Evolutionary conservation across 2,329 filamentous ascomycete genomes (phyloP).

Genomic region (Epichloe festucae): DNA sequence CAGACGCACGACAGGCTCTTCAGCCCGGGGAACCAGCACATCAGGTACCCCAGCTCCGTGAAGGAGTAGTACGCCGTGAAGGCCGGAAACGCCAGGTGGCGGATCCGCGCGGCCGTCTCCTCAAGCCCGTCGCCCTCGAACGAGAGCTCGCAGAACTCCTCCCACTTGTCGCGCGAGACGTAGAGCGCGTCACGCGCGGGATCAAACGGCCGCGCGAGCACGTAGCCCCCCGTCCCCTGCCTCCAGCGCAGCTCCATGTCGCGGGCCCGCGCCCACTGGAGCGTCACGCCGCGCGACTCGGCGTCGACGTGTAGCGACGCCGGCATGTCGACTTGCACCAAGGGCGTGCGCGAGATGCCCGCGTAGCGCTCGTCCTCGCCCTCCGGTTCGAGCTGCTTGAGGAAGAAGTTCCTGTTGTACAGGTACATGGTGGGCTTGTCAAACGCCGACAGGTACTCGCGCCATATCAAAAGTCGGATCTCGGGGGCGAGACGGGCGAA

Average conservation of each 20-base stretch:
- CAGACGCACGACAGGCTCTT: neutral
- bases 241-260: no score
- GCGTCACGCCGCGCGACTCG: no score
- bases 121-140: neutral
- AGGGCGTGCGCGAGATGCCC: no score
- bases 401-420: slow-evolving; percentile 9
- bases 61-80: slow-evolving; percentile 15
- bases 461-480: no score
- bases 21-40: slow-evolving; percentile 11
- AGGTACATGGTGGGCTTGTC: slow-evolving; percentile 8
- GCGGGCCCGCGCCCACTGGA: no score
- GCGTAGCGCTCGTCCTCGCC: slow-evolving; percentile 1
- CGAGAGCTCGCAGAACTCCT: slow-evolving; percentile 7
- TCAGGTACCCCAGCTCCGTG: slow-evolving; percentile 5
- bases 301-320: no score
- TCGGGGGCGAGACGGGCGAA: no score
- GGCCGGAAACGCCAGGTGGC: slow-evolving; percentile 14
- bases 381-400: slow-evolving; percentile 4
- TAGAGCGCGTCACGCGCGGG: no score
- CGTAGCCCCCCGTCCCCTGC: no score
- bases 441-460: no score
- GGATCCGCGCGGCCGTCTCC: slow-evolving; percentile 7
- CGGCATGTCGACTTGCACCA: no score
- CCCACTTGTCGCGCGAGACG: slow-evolving; percentile 8
- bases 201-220: no score